Evolutionary conservation across 441 rosid species (phyloP), one percentile per base, ranked within the genome.

Genomic region (Adansonia madagascariensis): DNA sequence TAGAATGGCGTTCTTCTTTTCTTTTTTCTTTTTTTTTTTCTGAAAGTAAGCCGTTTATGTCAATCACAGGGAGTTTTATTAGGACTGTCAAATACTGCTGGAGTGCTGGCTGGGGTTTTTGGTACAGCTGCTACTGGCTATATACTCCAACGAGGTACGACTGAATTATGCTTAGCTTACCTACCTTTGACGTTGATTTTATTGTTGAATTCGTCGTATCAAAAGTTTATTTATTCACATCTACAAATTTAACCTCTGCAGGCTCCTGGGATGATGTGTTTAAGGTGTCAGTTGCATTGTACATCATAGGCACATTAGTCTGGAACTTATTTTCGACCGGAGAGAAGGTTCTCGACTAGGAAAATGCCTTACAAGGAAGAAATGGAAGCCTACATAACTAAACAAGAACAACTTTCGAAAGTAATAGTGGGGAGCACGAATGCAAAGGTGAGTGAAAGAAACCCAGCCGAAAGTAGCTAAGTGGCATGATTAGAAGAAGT

Each of bases 241-340:
- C 20, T 18, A 6, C 17, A 67, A 67, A 67, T 15, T 18, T 75
- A n/a, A n/a, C 73, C 41, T 41, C 27, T 69, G 81, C 87, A 95
- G 99, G 99, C 77, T 91, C 98, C 41, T 95, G 99, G 99, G 94
- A 95, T 71, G 95, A 95, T 82, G 98, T 93, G 67, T 95, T 95
- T 80, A 95, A 91, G 92, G 97, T 93, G 68, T 87, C 99, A 50
- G 98, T 93, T 20, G 94, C 8, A 9, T 77, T 95, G 50, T 95
- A 95, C 89, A 71, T 94, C 63, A 79, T 92, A 12, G 99, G 99
- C 85, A 92, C 99, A 67, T 35, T 95, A 77, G 91, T 95, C 53
- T 95, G 99, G 99, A 95, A 94, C 86, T 76, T 95, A 41, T 95
- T 95, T 75, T 82, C 98, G n/a, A 95, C 99, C 0, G 99, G 99